Base-by-base conservation (phyloP, 2,329 filamentous ascomycete genomes). In the Pestalotiopsis sp. region DNA sequence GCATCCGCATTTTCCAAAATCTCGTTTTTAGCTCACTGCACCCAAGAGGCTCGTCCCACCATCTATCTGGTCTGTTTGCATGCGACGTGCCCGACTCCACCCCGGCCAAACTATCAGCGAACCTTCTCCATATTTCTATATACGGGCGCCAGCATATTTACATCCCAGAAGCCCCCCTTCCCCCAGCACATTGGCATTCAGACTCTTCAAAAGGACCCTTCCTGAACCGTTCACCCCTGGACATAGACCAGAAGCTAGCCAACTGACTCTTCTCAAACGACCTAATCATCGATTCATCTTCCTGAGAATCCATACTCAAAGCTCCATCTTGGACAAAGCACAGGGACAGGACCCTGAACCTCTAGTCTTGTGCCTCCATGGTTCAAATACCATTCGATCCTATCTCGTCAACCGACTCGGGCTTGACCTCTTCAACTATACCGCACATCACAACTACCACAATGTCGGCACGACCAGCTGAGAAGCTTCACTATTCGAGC, bases 401-500 rank as follows among this genome's bases (percentile, higher is more conserved):
- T 38, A 40, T n/a, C 27, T 61, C 25, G 25, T 40, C 4, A 36
- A 17, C 17, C 38, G 20, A 64, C 40, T 38, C n/a, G 31, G 61
- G 20, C 14, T 20, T 45, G 40, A 45, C 20, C 41, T 64, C n/a
- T 13, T n/a, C 38, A 12, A 23, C 62, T 36, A 7, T 12, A 23
- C 7, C 40, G 4, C 2, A 45, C 13, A 45, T 52, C 4, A n/a
- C 45, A 52, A 52, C 45, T n/a, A 52, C 45, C 73, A 74, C 63
- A 61, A 78, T 78, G 75, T 70, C 78, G 71, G 71, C 76, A 66
- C 75, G 81, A 69, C 80, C 81, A 62, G 69, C 77, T 65, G 76
- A 78, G 71, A 75, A 76, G 25, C 41, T 59, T 38, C 77, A 80
- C 70, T 83, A 80, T 75, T 75, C 76, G 68, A 81, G 79, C 77